These are phyloP conservation scores for Pseudocercospora fijiensis DNA, from an alignment of 2,329 filamentous ascomycete species.

Conservation along the genomic window DNA sequence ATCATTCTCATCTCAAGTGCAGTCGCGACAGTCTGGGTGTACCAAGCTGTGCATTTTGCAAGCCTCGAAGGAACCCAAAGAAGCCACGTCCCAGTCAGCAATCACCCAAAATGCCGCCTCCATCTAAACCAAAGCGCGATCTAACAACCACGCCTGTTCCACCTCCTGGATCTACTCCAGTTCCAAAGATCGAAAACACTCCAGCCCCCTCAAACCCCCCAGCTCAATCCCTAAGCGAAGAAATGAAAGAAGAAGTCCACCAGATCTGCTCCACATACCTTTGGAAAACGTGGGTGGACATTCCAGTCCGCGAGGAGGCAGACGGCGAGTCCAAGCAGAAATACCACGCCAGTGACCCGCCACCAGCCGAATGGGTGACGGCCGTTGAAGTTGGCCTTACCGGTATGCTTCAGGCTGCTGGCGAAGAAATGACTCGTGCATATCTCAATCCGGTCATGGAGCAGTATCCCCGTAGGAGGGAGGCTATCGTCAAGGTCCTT, in stretches of 20 bases:
- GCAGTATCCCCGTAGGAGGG: constrained; percentile 13
- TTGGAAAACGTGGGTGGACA: constrained; percentile 21
- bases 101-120: background rate
- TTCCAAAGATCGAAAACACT: background rate
- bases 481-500: constrained; percentile 19
- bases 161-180: background rate
- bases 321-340: background rate
- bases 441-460: constrained; percentile 18
- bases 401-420: constrained; percentile 19
- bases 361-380: constrained; percentile 18
- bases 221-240: constrained; percentile 5
- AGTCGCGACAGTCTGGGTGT: background rate
- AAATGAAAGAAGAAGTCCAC: constrained; percentile 21
- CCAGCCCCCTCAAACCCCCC: background rate
- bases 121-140: background rate
- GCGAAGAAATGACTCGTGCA: constrained; percentile 1
- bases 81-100: background rate
- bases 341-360: background rate
- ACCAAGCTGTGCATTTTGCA: background rate
- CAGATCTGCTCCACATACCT: constrained; percentile 20
- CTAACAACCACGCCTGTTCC: background rate
- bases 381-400: constrained; percentile 18
- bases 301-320: constrained; percentile 10
- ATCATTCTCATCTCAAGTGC: constrained; percentile 1
- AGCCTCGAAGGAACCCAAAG: background rate